Base-by-base conservation (phyloP, 805 yeast species). In the Candida oleophila region DNA sequence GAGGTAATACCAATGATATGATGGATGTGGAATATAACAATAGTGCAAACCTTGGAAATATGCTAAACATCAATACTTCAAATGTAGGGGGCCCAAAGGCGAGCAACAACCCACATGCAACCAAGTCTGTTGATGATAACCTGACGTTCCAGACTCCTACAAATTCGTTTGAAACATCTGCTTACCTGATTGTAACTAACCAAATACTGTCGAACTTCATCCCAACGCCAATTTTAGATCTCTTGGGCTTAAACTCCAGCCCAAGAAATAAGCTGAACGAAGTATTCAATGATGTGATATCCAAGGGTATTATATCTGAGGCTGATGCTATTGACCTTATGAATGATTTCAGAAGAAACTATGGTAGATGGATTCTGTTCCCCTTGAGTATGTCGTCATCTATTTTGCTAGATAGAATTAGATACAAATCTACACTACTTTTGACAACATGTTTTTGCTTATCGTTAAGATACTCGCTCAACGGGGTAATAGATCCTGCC, bases 351-450 rank as follows among this genome's bases (percentile, higher is more conserved):
- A 68, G 85, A 38, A 78, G 81, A 42, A 75, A 85, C 55, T 87
- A 83, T 57, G 89, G 90, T 3, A 73, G 89, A 25, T 87, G 95
- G 95, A 81, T 85, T 2, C 80, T 87, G 45, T 80, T 87, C 43
- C 89, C 91, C 0, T 75, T 76, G 25, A 68, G 67, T 12, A 57
- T 77, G 32, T 59, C 81, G 3, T 73, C 83, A 0, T 74, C 67
- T 16, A 68, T 66, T 32, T 65, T 87, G 19, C 66, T 85, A 8
- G 74, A 69, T 3, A 61, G 76, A 30, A 70, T 86, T 37, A 60
- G 81, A 35, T 49, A 57, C 20, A 70, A 74, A 34, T 81, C 87
- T 18, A 81, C 91, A 1, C 65, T 87, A 34, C 66, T 87, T n/a
- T 63, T 87, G 14, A 83, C 89, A 1, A 74, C 82, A 0, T 80